Evolutionary conservation across 1,284 basidiomycete species (phyloP).

Genomic region (Sphaerobolus stellatus): DNA sequence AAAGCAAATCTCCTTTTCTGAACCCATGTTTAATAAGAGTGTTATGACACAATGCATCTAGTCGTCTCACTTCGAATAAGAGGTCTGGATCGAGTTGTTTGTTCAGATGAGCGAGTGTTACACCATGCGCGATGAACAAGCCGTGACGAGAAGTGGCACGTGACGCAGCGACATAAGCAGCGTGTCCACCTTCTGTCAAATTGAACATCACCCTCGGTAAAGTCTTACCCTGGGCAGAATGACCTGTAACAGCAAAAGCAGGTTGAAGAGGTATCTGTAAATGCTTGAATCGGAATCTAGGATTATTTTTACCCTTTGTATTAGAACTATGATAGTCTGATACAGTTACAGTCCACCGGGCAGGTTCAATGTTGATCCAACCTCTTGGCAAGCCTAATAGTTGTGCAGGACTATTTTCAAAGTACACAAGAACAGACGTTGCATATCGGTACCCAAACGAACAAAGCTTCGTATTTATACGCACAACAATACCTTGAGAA

Average conservation of each 20-base stretch:
- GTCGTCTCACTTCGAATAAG: conserved; percentile 1
- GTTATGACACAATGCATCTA: conserved; percentile 6
- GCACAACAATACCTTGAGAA: conserved; percentile 19
- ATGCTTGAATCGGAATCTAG: background rate
- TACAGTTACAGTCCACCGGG: conserved; percentile 19
- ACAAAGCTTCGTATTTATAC: conserved; percentile 11
- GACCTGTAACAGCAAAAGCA: conserved; percentile 16
- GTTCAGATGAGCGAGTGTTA: conserved; percentile 11
- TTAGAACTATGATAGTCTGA: background rate
- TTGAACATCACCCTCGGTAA: conserved; percentile 14
- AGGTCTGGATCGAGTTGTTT: conserved; percentile 6
- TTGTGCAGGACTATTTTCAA: conserved; percentile 21
- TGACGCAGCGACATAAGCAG: conserved; percentile 18
- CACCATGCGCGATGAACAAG: background rate
- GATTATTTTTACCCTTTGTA: background rate
- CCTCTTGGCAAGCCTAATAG: conserved; percentile 19
- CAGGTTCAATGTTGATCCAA: conserved; percentile 21
- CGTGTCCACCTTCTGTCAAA: conserved; percentile 11
- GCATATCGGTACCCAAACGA: conserved; percentile 4
- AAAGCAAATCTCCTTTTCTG: background rate
- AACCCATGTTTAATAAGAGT: conserved; percentile 9
- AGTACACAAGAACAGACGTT: conserved; percentile 22
- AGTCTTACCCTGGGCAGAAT: conserved; percentile 16
- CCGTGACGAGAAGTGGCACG: conserved; percentile 13
- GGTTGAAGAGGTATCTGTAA: conserved; percentile 15